A percentile compares a stretch with the other conserved stretches of the same genome.
phyloP scores from a whole-genome alignment of 768 basidiomycete species.

The Zangia roseola region DNA sequence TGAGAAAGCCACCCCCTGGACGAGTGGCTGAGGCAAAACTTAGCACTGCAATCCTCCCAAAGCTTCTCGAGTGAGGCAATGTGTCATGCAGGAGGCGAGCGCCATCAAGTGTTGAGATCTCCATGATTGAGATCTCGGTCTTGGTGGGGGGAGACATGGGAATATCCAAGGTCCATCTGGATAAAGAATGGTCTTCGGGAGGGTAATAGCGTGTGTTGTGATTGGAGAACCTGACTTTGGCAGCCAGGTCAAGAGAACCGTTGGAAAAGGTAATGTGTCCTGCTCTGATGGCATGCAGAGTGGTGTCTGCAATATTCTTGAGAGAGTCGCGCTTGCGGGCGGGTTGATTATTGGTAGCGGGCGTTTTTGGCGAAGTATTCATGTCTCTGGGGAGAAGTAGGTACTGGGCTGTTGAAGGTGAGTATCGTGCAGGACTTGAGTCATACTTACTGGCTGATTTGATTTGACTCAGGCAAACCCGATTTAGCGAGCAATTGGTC shows the following conservation, averaged over 20 bases:
- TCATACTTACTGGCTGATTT: too few species aligned
- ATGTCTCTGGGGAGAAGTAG: background rate
- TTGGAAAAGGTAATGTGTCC: slow-evolving; percentile 40
- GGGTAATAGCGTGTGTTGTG: slow-evolving; percentile 53
- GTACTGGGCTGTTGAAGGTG: too few species aligned
- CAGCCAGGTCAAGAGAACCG: slow-evolving; percentile 34
- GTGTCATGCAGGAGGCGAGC: slow-evolving; percentile 41
- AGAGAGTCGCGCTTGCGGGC: slow-evolving; percentile 14
- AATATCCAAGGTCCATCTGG: slow-evolving; percentile 40
- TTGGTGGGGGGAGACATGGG: slow-evolving; percentile 11
- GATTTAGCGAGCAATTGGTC: too few species aligned
- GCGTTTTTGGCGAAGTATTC: background rate
- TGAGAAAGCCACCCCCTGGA: slow-evolving; percentile 74
- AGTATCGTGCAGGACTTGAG: too few species aligned
- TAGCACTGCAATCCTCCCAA: slow-evolving; percentile 54
- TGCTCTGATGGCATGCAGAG: slow-evolving; percentile 45
- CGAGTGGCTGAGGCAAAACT: slow-evolving; percentile 78
- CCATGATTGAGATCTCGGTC: slow-evolving; percentile 47
- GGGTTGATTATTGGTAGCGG: background rate
- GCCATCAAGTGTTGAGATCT: slow-evolving; percentile 65
- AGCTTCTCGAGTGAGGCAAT: slow-evolving; percentile 9
- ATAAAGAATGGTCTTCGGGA: slow-evolving; percentile 44
- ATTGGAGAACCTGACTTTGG: slow-evolving; percentile 33
- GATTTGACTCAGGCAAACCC: too few species aligned
- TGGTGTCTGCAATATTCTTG: slow-evolving; percentile 49